Conservation (phyloP, 352 stramenopile species). For the Globisporangium spinosum region DNA sequence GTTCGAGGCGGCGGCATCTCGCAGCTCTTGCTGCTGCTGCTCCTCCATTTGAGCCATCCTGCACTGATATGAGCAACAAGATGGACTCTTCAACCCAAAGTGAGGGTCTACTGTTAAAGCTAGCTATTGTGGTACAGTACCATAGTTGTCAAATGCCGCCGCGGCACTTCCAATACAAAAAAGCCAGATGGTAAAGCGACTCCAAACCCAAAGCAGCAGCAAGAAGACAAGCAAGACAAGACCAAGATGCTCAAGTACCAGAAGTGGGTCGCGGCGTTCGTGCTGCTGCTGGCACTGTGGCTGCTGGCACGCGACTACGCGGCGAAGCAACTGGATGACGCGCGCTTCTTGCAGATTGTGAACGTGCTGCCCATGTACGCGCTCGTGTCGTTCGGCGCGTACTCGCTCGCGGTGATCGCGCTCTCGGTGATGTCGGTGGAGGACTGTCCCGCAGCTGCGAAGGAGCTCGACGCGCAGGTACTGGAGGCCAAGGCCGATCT, state of each 20-base stretch:
- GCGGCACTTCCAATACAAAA: background rate
- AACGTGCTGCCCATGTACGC: constrained; percentile 62
- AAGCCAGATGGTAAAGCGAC: background rate
- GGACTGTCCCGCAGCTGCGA: constrained; percentile 62
- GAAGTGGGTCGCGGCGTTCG: constrained; percentile 55
- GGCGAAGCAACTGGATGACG: constrained; percentile 26
- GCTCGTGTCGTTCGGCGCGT: constrained; percentile 67
- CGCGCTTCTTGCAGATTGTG: constrained; percentile 46
- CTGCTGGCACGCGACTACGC: constrained; percentile 46
- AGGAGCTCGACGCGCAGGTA: constrained; percentile 67
- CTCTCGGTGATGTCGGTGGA: constrained; percentile 68
- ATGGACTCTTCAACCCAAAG: constrained; percentile 8
- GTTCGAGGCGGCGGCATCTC: background rate
- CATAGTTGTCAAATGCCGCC: background rate
- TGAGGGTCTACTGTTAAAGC: background rate
- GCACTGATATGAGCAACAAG: background rate
- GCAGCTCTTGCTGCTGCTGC: constrained; percentile 3
- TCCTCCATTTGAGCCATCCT: constrained; percentile 1
- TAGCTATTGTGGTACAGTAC: background rate
- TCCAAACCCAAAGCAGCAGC: background rate
- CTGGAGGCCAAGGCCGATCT: constrained; percentile 63
- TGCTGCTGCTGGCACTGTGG: constrained; percentile 49
- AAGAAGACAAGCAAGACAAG: background rate
- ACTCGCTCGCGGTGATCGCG: constrained; percentile 63
- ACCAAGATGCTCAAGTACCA: constrained; percentile 74